Evolutionary conservation across 306 rosid species (phyloP), one percentile per base, ranked within the genome.

Genomic region (Boehmeria nivea): DNA sequence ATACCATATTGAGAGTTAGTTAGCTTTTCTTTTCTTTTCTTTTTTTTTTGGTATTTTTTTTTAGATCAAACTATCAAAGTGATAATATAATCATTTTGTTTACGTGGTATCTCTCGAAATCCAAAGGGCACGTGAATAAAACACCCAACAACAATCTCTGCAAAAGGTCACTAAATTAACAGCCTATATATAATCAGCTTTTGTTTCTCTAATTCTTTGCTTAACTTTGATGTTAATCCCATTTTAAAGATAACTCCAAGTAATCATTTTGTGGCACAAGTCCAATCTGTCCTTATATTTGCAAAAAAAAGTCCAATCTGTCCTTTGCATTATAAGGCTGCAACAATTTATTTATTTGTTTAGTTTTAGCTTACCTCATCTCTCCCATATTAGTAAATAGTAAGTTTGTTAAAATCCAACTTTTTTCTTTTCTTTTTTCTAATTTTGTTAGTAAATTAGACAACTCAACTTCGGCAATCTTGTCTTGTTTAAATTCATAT

Each of bases 121-220:
- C 57, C 71, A 20, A 53, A 31, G 59, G 59, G 33, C 84, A 78
- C 80, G 72, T 75, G 84, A 72, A 69, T 19, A 50, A 11, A 47
- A 38, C 50, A 47, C 47, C 19, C 44, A 3, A 20, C 37, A 16
- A 42, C 34, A 20, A 51, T 24, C 20, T 52, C 34, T 55, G 61
- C 60, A 45, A 59, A 62, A 55, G n/a, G 64, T 51, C 63, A 36
- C 31, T 34, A 42, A 37, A 39, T 66, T 52, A 71, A 65, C 47
- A 54, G 43, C 66, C 58, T 54, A 58, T 31, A 47, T 10, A 36
- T 58, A 49, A 60, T 51, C 68, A 61, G 63, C 79, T 65, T 79
- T 73, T 60, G 58, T 54, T 36, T 33, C 6, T 10, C 24, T 25
- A 40, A 40, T 40, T 40, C 17, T 4, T 40, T 11, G 15, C 45